phyloP scores from a whole-genome alignment of 345 rosid species.

The Chamaenerion angustifolium region DNA sequence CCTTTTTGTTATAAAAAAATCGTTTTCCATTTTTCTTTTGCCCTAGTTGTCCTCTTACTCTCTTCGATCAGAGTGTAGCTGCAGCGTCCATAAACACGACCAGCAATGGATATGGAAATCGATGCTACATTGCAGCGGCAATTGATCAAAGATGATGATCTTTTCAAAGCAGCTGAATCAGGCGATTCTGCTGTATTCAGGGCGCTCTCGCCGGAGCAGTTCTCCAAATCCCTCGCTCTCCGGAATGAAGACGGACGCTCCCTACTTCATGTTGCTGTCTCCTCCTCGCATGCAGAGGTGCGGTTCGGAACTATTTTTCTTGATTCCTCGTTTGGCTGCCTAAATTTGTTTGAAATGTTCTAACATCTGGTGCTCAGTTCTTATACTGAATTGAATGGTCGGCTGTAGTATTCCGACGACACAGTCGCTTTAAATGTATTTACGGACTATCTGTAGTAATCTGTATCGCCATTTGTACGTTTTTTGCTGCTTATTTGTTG shows the following conservation, averaged over 20 bases:
- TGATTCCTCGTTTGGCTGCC: background rate
- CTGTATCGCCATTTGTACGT: too few species aligned
- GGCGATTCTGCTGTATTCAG: constrained; percentile 48
- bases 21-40: too few species aligned
- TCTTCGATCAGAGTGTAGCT: background rate
- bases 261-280: constrained; percentile 70
- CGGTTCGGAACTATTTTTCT: background rate
- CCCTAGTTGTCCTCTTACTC: too few species aligned
- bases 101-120: constrained; percentile 29
- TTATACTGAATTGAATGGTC: too few species aligned
- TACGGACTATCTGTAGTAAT: too few species aligned
- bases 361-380: too few species aligned
- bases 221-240: constrained; percentile 31
- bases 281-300: constrained; percentile 44
- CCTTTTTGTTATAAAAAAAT: too few species aligned
- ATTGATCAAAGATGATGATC: constrained; percentile 35
- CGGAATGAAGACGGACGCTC: constrained; percentile 77
- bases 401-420: too few species aligned
- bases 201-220: constrained; percentile 37
- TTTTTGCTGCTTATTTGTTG: too few species aligned
- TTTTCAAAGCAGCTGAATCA: constrained; percentile 70
- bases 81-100: background rate
- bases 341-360: background rate
- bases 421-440: too few species aligned
- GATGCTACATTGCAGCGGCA: constrained; percentile 18